phyloP scores from a whole-genome alignment of 2,329 filamentous ascomycete species.

The Ilyonectria robusta region DNA sequence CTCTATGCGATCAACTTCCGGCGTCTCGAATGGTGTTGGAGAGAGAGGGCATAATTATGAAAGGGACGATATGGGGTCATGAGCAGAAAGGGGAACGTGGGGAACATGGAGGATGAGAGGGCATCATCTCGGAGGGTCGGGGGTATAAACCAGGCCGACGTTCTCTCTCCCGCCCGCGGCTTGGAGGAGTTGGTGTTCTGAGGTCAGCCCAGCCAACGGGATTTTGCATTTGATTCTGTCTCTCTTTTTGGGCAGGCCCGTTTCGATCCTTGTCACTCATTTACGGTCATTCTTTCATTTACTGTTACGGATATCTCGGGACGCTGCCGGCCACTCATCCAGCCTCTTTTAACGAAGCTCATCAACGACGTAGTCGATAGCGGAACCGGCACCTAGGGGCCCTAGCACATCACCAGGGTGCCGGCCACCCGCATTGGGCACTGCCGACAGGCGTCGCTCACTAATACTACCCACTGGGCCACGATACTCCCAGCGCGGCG shows the following conservation, averaged over 20 bases:
- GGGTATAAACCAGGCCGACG: constrained; percentile 25
- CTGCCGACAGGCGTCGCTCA: constrained; percentile 15
- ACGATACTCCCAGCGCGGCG: background rate
- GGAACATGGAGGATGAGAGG: constrained; percentile 13
- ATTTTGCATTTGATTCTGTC: background rate
- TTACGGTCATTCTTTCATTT: background rate
- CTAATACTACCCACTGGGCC: background rate
- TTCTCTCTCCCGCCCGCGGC: constrained; percentile 8
- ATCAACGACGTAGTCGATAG: constrained; percentile 22
- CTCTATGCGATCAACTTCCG: constrained; percentile 22
- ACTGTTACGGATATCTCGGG: background rate
- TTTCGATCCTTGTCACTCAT: background rate
- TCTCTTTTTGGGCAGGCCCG: background rate
- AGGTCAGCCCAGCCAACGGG: background rate
- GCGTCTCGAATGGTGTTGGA: constrained; percentile 29
- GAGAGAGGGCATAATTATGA: constrained; percentile 26
- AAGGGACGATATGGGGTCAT: constrained; percentile 6
- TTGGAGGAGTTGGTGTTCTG: background rate
- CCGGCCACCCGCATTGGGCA: constrained; percentile 18
- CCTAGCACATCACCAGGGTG: constrained; percentile 17
- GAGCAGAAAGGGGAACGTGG: constrained; percentile 6
- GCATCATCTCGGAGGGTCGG: background rate
- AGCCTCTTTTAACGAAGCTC: background rate
- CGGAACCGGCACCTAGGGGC: constrained; percentile 1
- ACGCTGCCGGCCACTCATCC: background rate